Conservation (phyloP, 805 yeast genomes). For the Limtongia smithiae region DNA sequence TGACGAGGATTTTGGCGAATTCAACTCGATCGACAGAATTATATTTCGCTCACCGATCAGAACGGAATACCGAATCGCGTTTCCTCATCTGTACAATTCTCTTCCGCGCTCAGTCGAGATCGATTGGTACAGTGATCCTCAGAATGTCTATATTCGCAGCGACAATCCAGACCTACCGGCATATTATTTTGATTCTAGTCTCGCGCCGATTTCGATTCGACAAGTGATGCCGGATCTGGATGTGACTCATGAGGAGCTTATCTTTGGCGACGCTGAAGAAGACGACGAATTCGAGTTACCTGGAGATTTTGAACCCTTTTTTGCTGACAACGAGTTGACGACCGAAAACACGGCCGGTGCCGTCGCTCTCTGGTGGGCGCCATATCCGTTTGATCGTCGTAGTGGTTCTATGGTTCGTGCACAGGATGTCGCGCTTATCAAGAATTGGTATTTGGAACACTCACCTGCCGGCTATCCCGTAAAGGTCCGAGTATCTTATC, state of each 20-base stretch:
- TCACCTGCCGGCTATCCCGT: constrained; percentile 58
- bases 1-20: constrained; percentile 82
- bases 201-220: constrained; percentile 53
- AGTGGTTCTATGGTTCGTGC: constrained; percentile 74
- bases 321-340: constrained; percentile 46
- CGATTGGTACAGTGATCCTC: constrained; percentile 63
- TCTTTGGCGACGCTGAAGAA: constrained; percentile 35
- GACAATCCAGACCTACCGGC: constrained; percentile 53
- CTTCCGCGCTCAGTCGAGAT: constrained; percentile 61
- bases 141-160: constrained; percentile 47
- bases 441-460: constrained; percentile 74
- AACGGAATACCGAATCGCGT: constrained; percentile 83
- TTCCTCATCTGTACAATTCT: constrained; percentile 79
- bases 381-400: constrained; percentile 77
- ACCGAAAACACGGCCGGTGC: constrained; percentile 51
- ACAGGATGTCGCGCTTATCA: constrained; percentile 81
- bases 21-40: constrained; percentile 81
- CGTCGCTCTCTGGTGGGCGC: constrained; percentile 69
- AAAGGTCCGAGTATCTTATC: constrained; percentile 83
- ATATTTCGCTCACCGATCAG: constrained; percentile 73
- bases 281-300: constrained; percentile 45
- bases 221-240: constrained; percentile 29
- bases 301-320: constrained; percentile 48
- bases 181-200: constrained; percentile 51
- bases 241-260: constrained; percentile 31